Conservation (phyloP, 1,284 basidiomycete genomes). For the Anthracocystis setariae region DNA sequence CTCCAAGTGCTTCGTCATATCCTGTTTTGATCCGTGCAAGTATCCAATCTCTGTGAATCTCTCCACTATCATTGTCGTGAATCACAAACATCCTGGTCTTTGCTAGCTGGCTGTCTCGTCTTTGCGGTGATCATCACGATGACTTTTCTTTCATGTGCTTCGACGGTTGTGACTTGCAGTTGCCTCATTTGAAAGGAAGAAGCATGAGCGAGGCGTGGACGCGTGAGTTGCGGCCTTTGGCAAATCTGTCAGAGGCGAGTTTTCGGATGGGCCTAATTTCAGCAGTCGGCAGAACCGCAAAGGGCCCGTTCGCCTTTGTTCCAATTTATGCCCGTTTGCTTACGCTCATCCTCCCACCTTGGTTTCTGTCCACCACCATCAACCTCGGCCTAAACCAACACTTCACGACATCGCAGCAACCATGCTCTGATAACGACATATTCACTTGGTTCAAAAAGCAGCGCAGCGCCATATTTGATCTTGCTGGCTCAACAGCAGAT, state of each 20-base stretch:
- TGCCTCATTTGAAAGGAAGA: no score
- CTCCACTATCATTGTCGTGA: background rate
- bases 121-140: no score
- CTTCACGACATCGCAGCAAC: background rate
- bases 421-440: constrained; percentile 20
- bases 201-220: background rate
- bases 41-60: background rate
- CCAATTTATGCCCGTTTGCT: background rate
- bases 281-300: background rate
- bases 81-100: no score
- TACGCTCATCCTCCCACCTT: constrained; percentile 2
- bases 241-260: background rate
- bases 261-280: constrained; percentile 4
- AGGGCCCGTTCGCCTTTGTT: constrained; percentile 6
- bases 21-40: background rate
- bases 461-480: background rate
- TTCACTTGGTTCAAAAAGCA: background rate
- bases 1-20: no score
- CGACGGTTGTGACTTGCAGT: no score
- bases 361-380: constrained; percentile 9
- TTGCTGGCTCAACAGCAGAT: background rate
- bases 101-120: no score
- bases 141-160: no score
- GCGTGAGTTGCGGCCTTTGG: background rate
- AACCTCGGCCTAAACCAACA: background rate